Percentiles rank a stretch among this genome's conserved stretches.
Conservation (phyloP, 2,329 filamentous ascomycete species). For the Cephalotrichum gorgonifer region DNA sequence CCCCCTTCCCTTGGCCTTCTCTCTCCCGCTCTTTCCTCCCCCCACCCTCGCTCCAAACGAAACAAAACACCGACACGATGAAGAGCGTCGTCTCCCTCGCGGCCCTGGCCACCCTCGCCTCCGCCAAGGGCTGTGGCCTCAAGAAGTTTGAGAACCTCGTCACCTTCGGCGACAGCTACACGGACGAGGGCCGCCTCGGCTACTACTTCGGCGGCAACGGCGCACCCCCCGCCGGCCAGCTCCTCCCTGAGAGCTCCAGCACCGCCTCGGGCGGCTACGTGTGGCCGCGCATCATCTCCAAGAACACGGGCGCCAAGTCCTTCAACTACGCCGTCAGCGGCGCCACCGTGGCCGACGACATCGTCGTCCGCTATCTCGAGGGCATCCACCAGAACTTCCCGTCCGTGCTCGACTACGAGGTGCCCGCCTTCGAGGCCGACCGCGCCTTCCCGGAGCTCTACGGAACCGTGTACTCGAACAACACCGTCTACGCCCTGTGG, state of each 20-base stretch:
- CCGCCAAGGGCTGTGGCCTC: neutral
- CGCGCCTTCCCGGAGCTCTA: slow-evolving; percentile 29
- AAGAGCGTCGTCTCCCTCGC: neutral
- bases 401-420: slow-evolving; percentile 49
- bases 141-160: slow-evolving; percentile 48
- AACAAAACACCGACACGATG: neutral
- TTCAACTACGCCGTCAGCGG: slow-evolving; percentile 65
- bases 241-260: slow-evolving; percentile 31
- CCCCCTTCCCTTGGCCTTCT: neutral
- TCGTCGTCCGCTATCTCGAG: slow-evolving; percentile 45
- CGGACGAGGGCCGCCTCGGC: slow-evolving; percentile 56
- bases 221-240: slow-evolving; percentile 50
- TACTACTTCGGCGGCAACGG: slow-evolving; percentile 53
- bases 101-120: neutral
- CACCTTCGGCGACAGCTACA: slow-evolving; percentile 67
- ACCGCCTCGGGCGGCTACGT: slow-evolving; percentile 56
- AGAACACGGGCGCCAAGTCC: slow-evolving; percentile 43
- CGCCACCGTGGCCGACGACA: slow-evolving; percentile 60
- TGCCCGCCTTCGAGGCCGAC: slow-evolving; percentile 46
- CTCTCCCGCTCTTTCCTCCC: neutral
- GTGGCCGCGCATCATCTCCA: slow-evolving; percentile 59
- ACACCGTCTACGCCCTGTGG: slow-evolving; percentile 67
- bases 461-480: slow-evolving; percentile 33
- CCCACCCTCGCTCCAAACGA: neutral
- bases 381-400: slow-evolving; percentile 47